phyloP scores from a whole-genome alignment of 1,284 basidiomycete genomes.

The Ceratobasidium sp. region DNA sequence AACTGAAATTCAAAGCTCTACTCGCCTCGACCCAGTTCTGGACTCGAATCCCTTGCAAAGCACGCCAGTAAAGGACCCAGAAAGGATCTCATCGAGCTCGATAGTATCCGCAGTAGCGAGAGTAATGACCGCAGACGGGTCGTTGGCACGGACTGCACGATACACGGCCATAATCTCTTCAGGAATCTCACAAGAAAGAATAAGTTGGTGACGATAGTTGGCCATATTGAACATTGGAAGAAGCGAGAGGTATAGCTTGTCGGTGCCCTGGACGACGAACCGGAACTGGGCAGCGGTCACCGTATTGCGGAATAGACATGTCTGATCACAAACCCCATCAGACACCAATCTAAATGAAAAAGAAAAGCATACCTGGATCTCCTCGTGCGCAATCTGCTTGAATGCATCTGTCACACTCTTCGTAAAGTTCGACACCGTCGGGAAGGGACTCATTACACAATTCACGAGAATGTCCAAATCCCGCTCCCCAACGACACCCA shows the following conservation, averaged over 20 bases:
- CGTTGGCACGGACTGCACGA: constrained; percentile 41
- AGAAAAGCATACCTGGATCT: constrained; percentile 48
- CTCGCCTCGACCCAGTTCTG: background rate
- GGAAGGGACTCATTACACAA: constrained; percentile 57
- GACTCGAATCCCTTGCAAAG: constrained; percentile 42
- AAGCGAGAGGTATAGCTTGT: constrained; percentile 51
- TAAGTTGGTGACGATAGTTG: constrained; percentile 52
- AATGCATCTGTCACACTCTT: constrained; percentile 50
- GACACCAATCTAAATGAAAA: no score
- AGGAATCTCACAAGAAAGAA: constrained; percentile 50
- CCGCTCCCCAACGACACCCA: constrained; percentile 50
- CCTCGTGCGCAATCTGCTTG: constrained; percentile 49
- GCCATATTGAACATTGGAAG: constrained; percentile 52
- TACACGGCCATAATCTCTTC: constrained; percentile 41
- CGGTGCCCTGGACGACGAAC: constrained; percentile 54
- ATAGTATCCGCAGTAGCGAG: constrained; percentile 40
- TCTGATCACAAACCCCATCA: no score
- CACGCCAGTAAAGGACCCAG: constrained; percentile 42
- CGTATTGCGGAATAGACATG: constrained; percentile 47
- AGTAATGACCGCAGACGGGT: constrained; percentile 45
- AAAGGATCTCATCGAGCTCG: constrained; percentile 43
- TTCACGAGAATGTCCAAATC: constrained; percentile 53
- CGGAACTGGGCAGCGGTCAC: constrained; percentile 48
- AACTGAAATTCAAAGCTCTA: no score
- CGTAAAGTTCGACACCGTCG: constrained; percentile 49